Evolutionary conservation across 768 basidiomycete genomes (phyloP), one percentile per base, ranked within the genome.

Genomic region (Leccinum uliginosum): DNA sequence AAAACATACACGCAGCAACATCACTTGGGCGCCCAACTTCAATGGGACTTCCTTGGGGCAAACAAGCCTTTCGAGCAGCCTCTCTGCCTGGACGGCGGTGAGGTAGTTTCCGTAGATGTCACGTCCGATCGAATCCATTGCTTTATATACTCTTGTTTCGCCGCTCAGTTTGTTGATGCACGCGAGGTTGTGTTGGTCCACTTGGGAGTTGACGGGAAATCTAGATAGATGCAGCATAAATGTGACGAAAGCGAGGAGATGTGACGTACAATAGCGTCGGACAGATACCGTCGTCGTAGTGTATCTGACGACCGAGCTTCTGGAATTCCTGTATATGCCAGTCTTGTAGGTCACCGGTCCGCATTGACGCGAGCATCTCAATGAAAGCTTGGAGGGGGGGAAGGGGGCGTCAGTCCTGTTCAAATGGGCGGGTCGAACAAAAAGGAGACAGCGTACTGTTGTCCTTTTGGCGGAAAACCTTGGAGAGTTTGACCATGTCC

Each of bases 301-400:
- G 51, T 32, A 95, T 83, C 12, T 75, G 65, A 29, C 94, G 78
- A 2, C 80, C 76, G 19, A 98, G 77, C 8, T 74, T 74, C 58
- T 70, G 79, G 76, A 98, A 97, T 58, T 81, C 83, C 17, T 69
- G 59, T 59, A 89, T 85, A 1, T 93, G 93, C 48, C 77, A 75
- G 0, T 68, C 57, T 2, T 81, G 78, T n/a, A 98, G 73, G 14
- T 65, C 71, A 1, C 96, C 97, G 59, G 91, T 95, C 24, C 97
- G 84, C 94, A 98, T 98, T 65, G 97, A 94, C 67, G 98, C 98
- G 49, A 98, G 77, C 92, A 98, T 98, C 65, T 93, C 80, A 46
- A 99, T 83, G 66, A 99, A 98, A 47, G 80, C 93, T 93, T 93
- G 65, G 8, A 29, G 8, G 12, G 32, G n/a, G 11, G 5, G 30